phyloP scores from a whole-genome alignment of 2,329 filamentous ascomycete genomes.

The Elsinoe necatrix region DNA sequence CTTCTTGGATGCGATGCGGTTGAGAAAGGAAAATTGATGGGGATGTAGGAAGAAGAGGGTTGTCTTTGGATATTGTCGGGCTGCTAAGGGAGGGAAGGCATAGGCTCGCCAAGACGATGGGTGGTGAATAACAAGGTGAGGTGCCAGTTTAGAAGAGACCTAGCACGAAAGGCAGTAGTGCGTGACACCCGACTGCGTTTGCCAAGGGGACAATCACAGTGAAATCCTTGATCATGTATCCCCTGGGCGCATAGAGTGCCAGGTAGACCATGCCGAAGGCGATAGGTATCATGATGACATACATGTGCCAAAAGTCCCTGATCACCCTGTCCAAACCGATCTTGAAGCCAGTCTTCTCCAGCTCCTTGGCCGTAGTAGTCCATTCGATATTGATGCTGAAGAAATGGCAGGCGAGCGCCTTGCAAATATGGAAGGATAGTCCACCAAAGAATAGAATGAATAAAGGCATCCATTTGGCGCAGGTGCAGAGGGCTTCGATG shows the following conservation, averaged over 20 bases:
- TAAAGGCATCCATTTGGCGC: conserved; percentile 10
- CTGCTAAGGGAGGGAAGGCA: too few species aligned
- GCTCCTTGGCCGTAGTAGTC: conserved; percentile 14
- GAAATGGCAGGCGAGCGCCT: conserved; percentile 10
- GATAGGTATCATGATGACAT: conserved; percentile 20
- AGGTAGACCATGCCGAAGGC: conserved; percentile 22
- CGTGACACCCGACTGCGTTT: conserved; percentile 21
- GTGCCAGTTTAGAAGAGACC: conserved; percentile 20
- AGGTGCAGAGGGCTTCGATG: conserved; percentile 11
- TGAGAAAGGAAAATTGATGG: neutral
- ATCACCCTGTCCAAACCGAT: conserved; percentile 21
- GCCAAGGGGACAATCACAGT: conserved; percentile 22
- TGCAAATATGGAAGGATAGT: conserved; percentile 12
- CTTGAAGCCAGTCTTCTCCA: conserved; percentile 20
- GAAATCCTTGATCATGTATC: conserved; percentile 21
- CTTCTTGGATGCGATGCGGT: neutral
- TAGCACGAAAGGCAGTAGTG: conserved; percentile 21
- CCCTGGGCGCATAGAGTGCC: conserved; percentile 20
- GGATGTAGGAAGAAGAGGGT: too few species aligned
- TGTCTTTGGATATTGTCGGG: neutral
- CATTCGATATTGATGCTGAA: conserved; percentile 15
- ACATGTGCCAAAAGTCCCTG: conserved; percentile 22
- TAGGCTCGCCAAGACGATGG: too few species aligned
- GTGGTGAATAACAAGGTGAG: neutral
- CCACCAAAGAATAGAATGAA: conserved; percentile 16